Conservation (phyloP, 331 rosid species). For the Stylosanthes scabra region DNA sequence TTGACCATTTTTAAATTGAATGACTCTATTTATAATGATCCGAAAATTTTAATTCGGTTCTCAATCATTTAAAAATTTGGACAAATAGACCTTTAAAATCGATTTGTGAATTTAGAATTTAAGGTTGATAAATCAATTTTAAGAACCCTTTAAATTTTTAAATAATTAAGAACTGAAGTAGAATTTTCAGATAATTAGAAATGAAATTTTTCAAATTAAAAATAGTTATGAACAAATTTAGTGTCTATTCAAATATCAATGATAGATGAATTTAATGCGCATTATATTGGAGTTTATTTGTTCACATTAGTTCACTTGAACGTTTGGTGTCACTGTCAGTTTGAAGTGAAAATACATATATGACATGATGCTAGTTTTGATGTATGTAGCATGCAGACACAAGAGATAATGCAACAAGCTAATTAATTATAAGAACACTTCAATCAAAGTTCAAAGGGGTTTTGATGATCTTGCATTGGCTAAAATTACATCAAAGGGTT, state of each 20-base stretch:
- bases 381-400: slow-evolving; percentile 40
- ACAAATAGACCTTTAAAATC: too few relatives aligned
- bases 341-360: slow-evolving; percentile 46
- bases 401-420: neutral
- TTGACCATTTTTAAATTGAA: too few relatives aligned
- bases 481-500: neutral
- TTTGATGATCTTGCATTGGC: slow-evolving; percentile 31
- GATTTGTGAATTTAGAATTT: too few relatives aligned
- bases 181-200: too few relatives aligned
- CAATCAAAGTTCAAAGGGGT: slow-evolving; percentile 37
- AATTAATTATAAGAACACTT: slow-evolving; percentile 7
- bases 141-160: too few relatives aligned
- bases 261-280: neutral
- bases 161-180: too few relatives aligned
- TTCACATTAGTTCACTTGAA: slow-evolving; percentile 21
- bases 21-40: too few relatives aligned
- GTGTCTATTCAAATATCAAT: slow-evolving; percentile 4
- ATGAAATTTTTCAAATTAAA: neutral
- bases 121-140: too few relatives aligned
- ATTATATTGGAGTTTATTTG: neutral
- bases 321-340: slow-evolving; percentile 34
- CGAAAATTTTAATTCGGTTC: too few relatives aligned
- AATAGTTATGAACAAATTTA: neutral
- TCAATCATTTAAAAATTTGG: too few relatives aligned
- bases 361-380: slow-evolving; percentile 33